Conservation (phyloP, 192 early-diverging fungal genomes). For the Backusella luteola region DNA sequence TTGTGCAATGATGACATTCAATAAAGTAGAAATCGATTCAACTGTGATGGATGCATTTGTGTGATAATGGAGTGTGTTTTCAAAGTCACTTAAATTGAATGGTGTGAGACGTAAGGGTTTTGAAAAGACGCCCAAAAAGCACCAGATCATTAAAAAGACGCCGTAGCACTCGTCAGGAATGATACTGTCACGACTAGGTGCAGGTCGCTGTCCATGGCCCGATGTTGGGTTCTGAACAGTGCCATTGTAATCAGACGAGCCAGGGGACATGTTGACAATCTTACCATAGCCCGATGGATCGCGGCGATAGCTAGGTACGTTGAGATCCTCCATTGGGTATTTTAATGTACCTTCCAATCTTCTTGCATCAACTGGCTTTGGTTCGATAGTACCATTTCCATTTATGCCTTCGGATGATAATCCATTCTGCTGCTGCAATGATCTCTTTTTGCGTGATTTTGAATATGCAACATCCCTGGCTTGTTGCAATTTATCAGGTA, state of each 20-base stretch:
- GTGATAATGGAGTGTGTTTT: constrained; percentile 55
- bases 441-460: constrained; percentile 22
- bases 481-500: constrained; percentile 10
- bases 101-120: constrained; percentile 68
- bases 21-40: constrained; percentile 49
- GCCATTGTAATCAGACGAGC: background rate
- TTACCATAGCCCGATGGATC: constrained; percentile 3
- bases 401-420: background rate
- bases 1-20: constrained; percentile 48
- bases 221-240: constrained; percentile 17
- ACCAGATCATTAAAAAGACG: constrained; percentile 61
- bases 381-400: background rate
- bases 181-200: constrained; percentile 35
- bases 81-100: constrained; percentile 77
- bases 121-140: constrained; percentile 65
- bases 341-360: constrained; percentile 41
- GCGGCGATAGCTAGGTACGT: constrained; percentile 46
- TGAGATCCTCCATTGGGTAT: constrained; percentile 85
- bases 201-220: constrained; percentile 39
- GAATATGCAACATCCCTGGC: constrained; percentile 20
- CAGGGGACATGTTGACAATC: constrained; percentile 10
- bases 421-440: background rate
- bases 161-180: constrained; percentile 47
- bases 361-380: constrained; percentile 32
- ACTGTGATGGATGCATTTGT: constrained; percentile 25